These are phyloP conservation scores for Exophiala sp. DNA, from an alignment of 2,329 filamentous ascomycete species.

Conservation along the genomic window DNA sequence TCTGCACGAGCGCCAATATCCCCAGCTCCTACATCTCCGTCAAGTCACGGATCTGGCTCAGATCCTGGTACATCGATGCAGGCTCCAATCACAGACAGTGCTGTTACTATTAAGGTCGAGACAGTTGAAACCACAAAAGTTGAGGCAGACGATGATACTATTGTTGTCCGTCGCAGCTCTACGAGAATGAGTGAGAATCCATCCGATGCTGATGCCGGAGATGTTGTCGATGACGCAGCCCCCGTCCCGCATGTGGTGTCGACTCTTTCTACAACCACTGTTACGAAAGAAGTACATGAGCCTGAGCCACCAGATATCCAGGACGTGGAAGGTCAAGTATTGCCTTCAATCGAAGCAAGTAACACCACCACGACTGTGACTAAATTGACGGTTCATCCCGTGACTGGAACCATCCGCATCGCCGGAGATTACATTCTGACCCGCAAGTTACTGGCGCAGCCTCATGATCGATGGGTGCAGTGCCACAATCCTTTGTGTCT, in stretches of 20 bases:
- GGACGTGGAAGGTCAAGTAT: slow-evolving; percentile 7
- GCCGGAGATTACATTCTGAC: slow-evolving; percentile 84
- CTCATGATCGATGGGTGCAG: slow-evolving; percentile 78
- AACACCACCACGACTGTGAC: slow-evolving; percentile 20
- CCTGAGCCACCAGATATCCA: not conserved
- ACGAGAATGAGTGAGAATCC: not conserved
- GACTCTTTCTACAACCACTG: slow-evolving; percentile 22
- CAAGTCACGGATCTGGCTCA: slow-evolving; percentile 17
- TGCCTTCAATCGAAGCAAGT: slow-evolving; percentile 28
- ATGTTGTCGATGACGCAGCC: not conserved
- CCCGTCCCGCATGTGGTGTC: slow-evolving; percentile 20
- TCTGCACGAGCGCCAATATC: slow-evolving; percentile 14
- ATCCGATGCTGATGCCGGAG: slow-evolving; percentile 14
- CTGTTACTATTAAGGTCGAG: slow-evolving; percentile 28
- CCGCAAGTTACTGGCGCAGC: slow-evolving; percentile 68
- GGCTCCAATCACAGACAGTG: not conserved
- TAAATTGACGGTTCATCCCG: slow-evolving; percentile 21
- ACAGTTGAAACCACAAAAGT: slow-evolving; percentile 22
- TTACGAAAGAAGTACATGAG: slow-evolving; percentile 18
- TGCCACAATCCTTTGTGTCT: slow-evolving; percentile 71
- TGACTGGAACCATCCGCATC: slow-evolving; percentile 45
- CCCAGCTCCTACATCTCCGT: slow-evolving; percentile 25
- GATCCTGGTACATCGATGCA: slow-evolving; percentile 4
- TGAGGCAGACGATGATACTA: slow-evolving; percentile 16
- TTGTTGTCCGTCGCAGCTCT: not conserved